phyloP scores from a whole-genome alignment of 2,329 filamentous ascomycete genomes.

The Talaromyces sp. region DNA sequence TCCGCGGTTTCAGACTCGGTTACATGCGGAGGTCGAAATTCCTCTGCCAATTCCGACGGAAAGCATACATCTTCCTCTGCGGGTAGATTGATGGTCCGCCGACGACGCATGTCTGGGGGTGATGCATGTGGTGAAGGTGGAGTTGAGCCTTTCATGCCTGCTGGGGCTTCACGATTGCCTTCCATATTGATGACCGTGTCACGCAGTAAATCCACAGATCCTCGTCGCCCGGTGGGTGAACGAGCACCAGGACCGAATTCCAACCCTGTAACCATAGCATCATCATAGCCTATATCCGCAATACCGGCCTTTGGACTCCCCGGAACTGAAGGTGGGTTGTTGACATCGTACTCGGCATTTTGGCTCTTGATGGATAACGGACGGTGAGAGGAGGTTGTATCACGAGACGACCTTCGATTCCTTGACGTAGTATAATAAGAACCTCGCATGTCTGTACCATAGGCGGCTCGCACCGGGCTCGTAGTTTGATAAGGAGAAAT shows the following conservation, averaged over 20 bases:
- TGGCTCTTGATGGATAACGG: constrained; percentile 14
- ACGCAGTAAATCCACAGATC: constrained; percentile 21
- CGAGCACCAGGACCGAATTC: constrained; percentile 29
- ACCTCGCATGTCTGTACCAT: constrained; percentile 26
- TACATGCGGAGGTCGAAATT: constrained; percentile 49
- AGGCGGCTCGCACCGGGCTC: constrained; percentile 26
- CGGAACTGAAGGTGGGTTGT: constrained; percentile 60
- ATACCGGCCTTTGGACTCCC: constrained; percentile 51
- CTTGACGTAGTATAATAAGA: constrained; percentile 19
- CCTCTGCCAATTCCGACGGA: constrained; percentile 77
- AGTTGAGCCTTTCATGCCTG: constrained; percentile 16
- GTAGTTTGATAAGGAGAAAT: constrained; percentile 33
- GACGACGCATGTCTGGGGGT: constrained; percentile 36
- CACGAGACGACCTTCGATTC: constrained; percentile 21
- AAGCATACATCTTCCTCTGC: constrained; percentile 91
- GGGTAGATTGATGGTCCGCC: constrained; percentile 56
- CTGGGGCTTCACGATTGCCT: constrained; percentile 7
- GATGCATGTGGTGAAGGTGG: constrained; percentile 34
- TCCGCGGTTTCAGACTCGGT: constrained; percentile 35
- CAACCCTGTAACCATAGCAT: constrained; percentile 44
- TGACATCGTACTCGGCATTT: constrained; percentile 52
- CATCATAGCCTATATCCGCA: constrained; percentile 48
- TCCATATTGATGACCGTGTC: constrained; percentile 44
- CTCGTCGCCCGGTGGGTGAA: constrained; percentile 31
- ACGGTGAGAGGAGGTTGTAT: constrained; percentile 22